Evolutionary conservation across 495 filamentous ascomycete species (phyloP), one percentile per base, ranked within the genome.

Genomic region (Cairneyella variabilis): DNA sequence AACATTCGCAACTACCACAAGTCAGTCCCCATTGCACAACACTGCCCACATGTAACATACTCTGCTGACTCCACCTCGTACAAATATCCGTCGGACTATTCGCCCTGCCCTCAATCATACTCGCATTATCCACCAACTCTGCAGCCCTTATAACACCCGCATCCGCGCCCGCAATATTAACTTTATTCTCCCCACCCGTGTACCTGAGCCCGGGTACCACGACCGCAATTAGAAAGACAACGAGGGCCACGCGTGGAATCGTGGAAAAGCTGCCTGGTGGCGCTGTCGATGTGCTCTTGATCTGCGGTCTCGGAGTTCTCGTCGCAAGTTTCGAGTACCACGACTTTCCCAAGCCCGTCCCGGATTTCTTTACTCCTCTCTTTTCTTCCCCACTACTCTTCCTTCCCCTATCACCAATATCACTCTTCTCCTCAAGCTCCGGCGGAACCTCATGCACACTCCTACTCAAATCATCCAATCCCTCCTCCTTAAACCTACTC

Each of bases 11-110:
- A 36, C 53, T 60, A 27, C 28, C 21, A n/a, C 6, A 25, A 43
- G 50, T 59, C 12, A 59, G 51, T 30, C 5, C 12, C 23, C 6
- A 12, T 23, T 4, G 28, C 12, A 12, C 18, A 8, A n/a, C 1
- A 28, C 2, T 3, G 11, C 10, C 22, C 32, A 18, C 11, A n/a
- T 20, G 6, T 36, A 83, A 56, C 17, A 83, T 75, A 79, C 83
- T 77, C 66, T 89, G 85, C 32, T 85, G 82, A 39, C 75, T 78
- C 82, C 83, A 90, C 57, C 86, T 69, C 49, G 73, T 79, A 65
- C 86, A 90, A 21, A 83, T 67, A 56, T 80, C 63, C 3, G 78
- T 83, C 16, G 73, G 68, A 46, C 70, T 79, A 41, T 71, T 63
- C 6, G 66, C 61, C 11, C 75, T 69, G 22, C 56, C 46, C 34